Conservation (phyloP, 257 asterid species). For the Salvia splendens region DNA sequence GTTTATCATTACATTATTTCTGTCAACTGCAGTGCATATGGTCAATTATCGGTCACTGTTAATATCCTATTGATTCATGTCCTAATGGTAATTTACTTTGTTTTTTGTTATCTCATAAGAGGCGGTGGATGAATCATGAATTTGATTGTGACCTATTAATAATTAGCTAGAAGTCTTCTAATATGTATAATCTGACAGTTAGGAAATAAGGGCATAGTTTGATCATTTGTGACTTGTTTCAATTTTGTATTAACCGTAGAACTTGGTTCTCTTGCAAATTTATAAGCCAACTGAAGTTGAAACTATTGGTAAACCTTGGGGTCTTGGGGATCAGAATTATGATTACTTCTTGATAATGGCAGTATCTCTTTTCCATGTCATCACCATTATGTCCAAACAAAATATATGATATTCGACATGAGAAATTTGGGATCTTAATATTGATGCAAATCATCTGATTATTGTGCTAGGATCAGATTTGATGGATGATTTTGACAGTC, state of each 20-base stretch:
- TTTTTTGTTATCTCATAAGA: neutral
- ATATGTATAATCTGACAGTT: no score
- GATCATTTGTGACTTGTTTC: no score
- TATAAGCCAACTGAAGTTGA: neutral
- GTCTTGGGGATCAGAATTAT: neutral
- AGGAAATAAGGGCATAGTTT: no score
- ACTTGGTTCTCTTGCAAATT: neutral
- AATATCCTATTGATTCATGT: neutral
- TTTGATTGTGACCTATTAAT: no score
- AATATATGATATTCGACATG: neutral
- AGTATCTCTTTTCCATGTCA: neutral
- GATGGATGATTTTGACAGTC: neutral
- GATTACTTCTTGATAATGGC: neutral
- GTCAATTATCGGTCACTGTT: neutral
- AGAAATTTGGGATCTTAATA: neutral
- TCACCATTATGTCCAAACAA: neutral
- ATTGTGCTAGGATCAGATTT: slow-evolving; percentile 3
- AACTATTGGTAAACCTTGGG: neutral
- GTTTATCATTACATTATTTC: neutral
- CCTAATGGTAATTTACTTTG: neutral
- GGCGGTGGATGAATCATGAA: no score
- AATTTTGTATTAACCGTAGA: neutral
- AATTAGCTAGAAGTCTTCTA: no score
- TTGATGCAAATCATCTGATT: neutral
- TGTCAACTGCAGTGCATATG: neutral